These are phyloP conservation scores for Lentinula sp. DNA, from an alignment of 768 basidiomycete genomes.

Conservation along the genomic window DNA sequence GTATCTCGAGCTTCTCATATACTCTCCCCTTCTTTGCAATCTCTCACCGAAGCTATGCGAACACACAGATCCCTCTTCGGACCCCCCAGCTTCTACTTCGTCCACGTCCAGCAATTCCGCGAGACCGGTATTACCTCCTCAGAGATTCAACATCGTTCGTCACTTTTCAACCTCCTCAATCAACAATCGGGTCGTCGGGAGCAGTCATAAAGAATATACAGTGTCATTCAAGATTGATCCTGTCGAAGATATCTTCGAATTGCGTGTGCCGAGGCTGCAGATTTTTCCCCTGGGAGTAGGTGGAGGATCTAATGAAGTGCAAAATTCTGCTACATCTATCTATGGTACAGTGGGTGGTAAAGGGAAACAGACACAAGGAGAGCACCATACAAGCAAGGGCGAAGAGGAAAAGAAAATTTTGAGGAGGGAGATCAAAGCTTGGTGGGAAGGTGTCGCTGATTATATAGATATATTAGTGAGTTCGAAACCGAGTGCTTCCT, in stretches of 20 bases:
- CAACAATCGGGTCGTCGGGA: background rate
- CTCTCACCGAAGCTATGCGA: slow-evolving; percentile 37
- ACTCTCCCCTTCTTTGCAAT: slow-evolving; percentile 30
- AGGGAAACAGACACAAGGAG: background rate
- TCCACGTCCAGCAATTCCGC: slow-evolving; percentile 10
- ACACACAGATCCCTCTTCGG: slow-evolving; percentile 32
- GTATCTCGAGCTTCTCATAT: slow-evolving; percentile 48
- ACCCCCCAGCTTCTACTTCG: slow-evolving; percentile 12
- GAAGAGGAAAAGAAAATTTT: slow-evolving; percentile 42
- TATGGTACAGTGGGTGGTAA: background rate
- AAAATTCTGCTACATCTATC: background rate
- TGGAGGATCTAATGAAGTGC: background rate
- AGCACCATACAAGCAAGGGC: slow-evolving; percentile 11
- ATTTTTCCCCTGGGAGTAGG: slow-evolving; percentile 27
- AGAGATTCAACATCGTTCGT: slow-evolving; percentile 24
- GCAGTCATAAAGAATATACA: background rate
- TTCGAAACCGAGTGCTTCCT: background rate
- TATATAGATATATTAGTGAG: slow-evolving; percentile 56
- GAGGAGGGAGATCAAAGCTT: slow-evolving; percentile 53
- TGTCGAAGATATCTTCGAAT: slow-evolving; percentile 54
- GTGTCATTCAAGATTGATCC: slow-evolving; percentile 41
- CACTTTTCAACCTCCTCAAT: slow-evolving; percentile 30
- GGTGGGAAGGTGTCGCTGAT: slow-evolving; percentile 62
- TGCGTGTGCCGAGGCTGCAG: slow-evolving; percentile 56
- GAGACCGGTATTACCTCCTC: background rate